A percentile compares a stretch with the other conserved stretches of the same genome.
Conservation (phyloP, 176 grass and related monocot species). For the Melocanna baccifera region DNA sequence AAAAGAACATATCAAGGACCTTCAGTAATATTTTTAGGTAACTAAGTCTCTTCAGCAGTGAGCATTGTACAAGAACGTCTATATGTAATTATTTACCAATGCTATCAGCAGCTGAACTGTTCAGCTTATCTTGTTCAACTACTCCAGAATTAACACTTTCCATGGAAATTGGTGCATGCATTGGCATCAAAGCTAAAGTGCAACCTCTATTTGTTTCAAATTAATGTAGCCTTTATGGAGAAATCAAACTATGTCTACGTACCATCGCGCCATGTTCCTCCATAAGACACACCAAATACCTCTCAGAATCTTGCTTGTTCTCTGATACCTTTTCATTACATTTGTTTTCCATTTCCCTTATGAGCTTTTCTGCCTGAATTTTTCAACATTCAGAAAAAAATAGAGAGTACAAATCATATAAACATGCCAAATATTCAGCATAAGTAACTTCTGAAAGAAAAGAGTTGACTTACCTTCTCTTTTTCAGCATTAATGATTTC, state of each 20-base stretch:
- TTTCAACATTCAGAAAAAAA: slow-evolving; percentile 34
- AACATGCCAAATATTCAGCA: slow-evolving; percentile 19
- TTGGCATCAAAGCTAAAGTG: background rate
- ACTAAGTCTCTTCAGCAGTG: slow-evolving; percentile 3
- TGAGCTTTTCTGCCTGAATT: slow-evolving; percentile 73
- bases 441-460: slow-evolving; percentile 15
- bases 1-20: background rate
- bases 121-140: slow-evolving; percentile 32
- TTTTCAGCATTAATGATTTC: slow-evolving; percentile 83
- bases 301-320: slow-evolving; percentile 67
- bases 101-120: background rate
- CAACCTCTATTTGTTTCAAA: slow-evolving; percentile 24
- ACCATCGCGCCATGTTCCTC: slow-evolving; percentile 73
- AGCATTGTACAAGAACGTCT: background rate
- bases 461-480: slow-evolving; percentile 50
- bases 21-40: background rate
- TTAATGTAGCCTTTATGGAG: background rate
- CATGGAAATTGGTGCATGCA: background rate
- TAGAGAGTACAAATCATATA: slow-evolving; percentile 1
- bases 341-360: slow-evolving; percentile 77
- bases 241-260: slow-evolving; percentile 36
- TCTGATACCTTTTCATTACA: slow-evolving; percentile 68
- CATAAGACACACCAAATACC: slow-evolving; percentile 49
- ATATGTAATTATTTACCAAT: slow-evolving; percentile 2
- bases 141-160: slow-evolving; percentile 1